Base-by-base conservation (phyloP, 352 stramenopile genomes). In the Phytophthora sp. region DNA sequence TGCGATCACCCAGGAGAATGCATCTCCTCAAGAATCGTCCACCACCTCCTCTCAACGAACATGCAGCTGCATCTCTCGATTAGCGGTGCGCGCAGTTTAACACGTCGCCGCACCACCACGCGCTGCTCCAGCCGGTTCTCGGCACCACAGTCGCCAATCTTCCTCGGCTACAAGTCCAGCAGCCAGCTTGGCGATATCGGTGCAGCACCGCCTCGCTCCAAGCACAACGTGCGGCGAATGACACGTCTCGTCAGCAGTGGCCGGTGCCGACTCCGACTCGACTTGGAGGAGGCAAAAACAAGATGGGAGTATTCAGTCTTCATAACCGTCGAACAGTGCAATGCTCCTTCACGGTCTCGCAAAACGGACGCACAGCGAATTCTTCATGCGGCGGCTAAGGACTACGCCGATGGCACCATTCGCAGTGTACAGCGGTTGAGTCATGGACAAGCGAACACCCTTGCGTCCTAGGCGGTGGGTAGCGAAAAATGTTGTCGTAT, bases 281-380 rank as follows among this genome's bases (percentile, higher is more conserved):
- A 31, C 42, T 54, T 46, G 24, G 32, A 23, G 37, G 44, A 27
- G 38, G 43, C 35, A 43, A 55, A 55, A 49, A 42, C 28, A 54
- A 54, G 44, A 41, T n/a, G n/a, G n/a, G 44, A 53, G 18, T 35
- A 51, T 59, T 26, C 38, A 58, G 51, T 17, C 42, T 35, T 34
- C 28, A 62, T 49, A 62, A 63, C 54, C 34, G 54, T 41, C 43
- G 32, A 44, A 52, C 30, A 61, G 27, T 20, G 27, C 37, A 21
- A 30, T 42, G 27, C 32, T 31, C 18, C 31, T 48, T 32, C 41
- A 28, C 38, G n/a, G 23, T 21, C 24, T 23, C 13, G 18, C 54
- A 62, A 54, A 32, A 39, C 54, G 42, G 26, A 31, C 30, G 15
- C n/a, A 42, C 10, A 23, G 18, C 12, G 34, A 49, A 49, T 12